A percentile compares a stretch with the other conserved stretches of the same genome.
Evolutionary conservation across 1,284 basidiomycete species (phyloP).

Genomic region (Farysia itapuensis): DNA sequence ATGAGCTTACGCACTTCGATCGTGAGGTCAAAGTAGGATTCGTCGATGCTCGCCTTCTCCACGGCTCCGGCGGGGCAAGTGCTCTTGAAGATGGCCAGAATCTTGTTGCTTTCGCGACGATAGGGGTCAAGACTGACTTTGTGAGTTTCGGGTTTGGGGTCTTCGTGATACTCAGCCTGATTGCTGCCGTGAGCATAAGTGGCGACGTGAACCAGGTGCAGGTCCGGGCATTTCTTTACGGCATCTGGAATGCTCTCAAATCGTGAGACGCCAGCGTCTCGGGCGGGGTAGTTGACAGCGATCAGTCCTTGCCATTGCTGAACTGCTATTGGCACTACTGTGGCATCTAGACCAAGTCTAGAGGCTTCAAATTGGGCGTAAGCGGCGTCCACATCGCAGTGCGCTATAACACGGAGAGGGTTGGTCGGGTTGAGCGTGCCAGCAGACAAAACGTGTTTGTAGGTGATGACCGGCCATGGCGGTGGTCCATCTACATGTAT

Average conservation of each 20-base stretch:
- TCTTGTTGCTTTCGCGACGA: conserved; percentile 83
- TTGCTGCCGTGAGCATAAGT: conserved; percentile 68
- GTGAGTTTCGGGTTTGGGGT: conserved; percentile 80
- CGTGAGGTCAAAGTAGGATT: conserved; percentile 57
- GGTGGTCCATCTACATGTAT: conserved; percentile 21
- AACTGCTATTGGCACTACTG: conserved; percentile 78
- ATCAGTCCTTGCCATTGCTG: conserved; percentile 86
- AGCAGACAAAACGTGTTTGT: conserved; percentile 48
- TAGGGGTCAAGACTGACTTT: conserved; percentile 96
- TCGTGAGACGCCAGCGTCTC: conserved; percentile 83
- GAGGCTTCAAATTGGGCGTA: conserved; percentile 77
- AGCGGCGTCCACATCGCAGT: conserved; percentile 70
- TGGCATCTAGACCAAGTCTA: conserved; percentile 72
- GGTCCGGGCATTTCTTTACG: conserved; percentile 81
- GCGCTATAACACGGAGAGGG: conserved; percentile 68
- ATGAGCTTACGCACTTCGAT: conserved; percentile 54
- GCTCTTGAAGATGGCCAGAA: conserved; percentile 81
- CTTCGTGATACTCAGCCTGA: conserved; percentile 80
- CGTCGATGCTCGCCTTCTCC: conserved; percentile 68
- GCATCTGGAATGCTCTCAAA: conserved; percentile 45
- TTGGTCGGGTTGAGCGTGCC: conserved; percentile 57
- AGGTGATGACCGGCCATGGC: conserved; percentile 42
- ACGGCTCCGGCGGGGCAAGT: conserved; percentile 69
- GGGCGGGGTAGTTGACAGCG: conserved; percentile 92
- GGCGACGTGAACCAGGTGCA: conserved; percentile 87